Percentiles rank a stretch among this genome's conserved stretches.
These are phyloP conservation scores for Stemphylium beticola DNA, from an alignment of 2,329 filamentous ascomycete species.

Conservation along the genomic window DNA sequence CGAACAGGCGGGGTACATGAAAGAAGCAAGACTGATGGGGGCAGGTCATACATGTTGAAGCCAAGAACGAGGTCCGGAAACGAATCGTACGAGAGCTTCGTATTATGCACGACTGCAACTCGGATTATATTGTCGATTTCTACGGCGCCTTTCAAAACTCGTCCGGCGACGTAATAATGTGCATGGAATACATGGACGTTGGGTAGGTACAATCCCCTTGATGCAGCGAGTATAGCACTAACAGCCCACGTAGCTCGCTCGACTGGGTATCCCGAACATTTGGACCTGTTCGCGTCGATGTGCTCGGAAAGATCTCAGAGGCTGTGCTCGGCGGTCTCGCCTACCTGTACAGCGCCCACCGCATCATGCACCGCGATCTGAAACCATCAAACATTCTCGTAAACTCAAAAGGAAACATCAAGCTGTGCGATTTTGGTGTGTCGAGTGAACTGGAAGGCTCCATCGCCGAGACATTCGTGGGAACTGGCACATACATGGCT, in stretches of 20 bases:
- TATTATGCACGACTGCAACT: constrained; percentile 98
- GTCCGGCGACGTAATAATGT: constrained; percentile 97
- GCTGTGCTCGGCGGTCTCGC: constrained; percentile 91
- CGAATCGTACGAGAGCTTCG: constrained; percentile 96
- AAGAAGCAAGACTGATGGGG: constrained; percentile 16
- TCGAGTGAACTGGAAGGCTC: constrained; percentile 97
- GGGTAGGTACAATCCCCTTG: constrained; percentile 69
- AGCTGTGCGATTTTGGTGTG: constrained; percentile 98
- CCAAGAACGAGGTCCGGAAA: constrained; percentile 95
- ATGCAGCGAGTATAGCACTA: constrained; percentile 11
- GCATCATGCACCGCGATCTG: constrained; percentile 99
- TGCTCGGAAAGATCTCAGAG: constrained; percentile 96
- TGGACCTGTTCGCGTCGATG: constrained; percentile 92
- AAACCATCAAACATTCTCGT: constrained; percentile 98
- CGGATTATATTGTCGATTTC: constrained; percentile 95
- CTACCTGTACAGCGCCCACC: constrained; percentile 92
- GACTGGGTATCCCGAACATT: constrained; percentile 95
- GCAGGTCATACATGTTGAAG: constrained; percentile 96
- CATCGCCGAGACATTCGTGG: constrained; percentile 96
- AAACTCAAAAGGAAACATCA: constrained; percentile 93
- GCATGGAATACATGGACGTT: constrained; percentile 99
- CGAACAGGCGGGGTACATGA: not conserved
- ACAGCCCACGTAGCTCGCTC: constrained; percentile 68
- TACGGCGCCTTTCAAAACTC: constrained; percentile 97
- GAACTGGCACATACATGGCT: constrained; percentile 99